These are phyloP conservation scores for Neopestalotiopsis rosae DNA, from an alignment of 2,329 filamentous ascomycete species.

Conservation along the genomic window DNA sequence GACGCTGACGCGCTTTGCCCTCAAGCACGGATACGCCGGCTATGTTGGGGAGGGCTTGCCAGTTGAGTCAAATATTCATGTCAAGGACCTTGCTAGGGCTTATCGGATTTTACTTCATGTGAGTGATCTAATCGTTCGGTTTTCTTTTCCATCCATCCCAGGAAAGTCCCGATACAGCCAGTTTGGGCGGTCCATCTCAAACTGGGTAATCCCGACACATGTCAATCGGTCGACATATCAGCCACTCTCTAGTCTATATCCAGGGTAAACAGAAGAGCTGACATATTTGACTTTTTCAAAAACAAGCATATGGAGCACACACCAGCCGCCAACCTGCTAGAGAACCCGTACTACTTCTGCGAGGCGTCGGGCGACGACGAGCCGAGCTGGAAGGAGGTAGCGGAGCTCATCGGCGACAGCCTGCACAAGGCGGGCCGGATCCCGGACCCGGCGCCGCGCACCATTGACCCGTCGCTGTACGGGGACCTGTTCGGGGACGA, in stretches of 20 bases:
- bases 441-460: constrained; percentile 38
- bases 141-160: background rate
- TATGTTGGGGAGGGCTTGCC: constrained; percentile 48
- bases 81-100: constrained; percentile 50
- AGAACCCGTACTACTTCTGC: constrained; percentile 56
- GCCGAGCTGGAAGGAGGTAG: constrained; percentile 47
- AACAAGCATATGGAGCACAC: constrained; percentile 41
- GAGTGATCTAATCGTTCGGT: background rate
- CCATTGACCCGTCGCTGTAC: constrained; percentile 42
- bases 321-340: constrained; percentile 34
- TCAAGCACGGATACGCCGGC: constrained; percentile 52
- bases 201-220: background rate
- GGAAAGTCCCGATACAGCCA: too few relatives aligned
- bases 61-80: constrained; percentile 50
- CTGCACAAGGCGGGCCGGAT: constrained; percentile 45
- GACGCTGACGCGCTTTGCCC: constrained; percentile 49
- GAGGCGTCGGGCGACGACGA: constrained; percentile 46
- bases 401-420: constrained; percentile 41
- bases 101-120: constrained; percentile 50
- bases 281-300: background rate
- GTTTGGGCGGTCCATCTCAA: too few relatives aligned
- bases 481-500: constrained; percentile 44
- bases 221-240: background rate
- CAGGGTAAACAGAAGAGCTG: background rate
- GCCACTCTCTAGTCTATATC: background rate